These are phyloP conservation scores for Arthrobotrys iridis DNA, from an alignment of 2,329 filamentous ascomycete species.

Conservation along the genomic window DNA sequence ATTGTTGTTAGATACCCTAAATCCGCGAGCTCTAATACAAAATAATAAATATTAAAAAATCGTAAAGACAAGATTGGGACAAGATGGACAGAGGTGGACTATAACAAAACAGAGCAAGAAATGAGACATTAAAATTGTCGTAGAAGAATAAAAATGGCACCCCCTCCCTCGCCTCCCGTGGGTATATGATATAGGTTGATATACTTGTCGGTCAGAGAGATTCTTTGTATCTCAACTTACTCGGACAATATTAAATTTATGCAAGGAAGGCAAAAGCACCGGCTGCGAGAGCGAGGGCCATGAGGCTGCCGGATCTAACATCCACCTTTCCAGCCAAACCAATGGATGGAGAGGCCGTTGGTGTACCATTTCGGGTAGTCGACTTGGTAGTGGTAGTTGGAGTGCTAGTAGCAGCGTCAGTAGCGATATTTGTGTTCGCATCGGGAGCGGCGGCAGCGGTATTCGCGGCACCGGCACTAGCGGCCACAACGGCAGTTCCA, in stretches of 20 bases:
- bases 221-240: neutral
- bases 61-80: neutral
- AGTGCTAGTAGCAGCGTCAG: neutral
- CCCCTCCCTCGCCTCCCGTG: neutral
- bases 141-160: neutral
- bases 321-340: constrained; percentile 29
- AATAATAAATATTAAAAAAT: neutral
- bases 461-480: neutral
- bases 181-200: neutral
- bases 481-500: constrained; percentile 1
- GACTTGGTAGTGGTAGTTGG: constrained; percentile 5
- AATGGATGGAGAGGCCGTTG: constrained; percentile 42
- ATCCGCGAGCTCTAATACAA: no score
- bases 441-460: neutral
- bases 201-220: neutral
- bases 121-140: neutral
- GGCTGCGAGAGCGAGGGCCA: constrained; percentile 21
- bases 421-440: neutral
- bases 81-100: neutral
- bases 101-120: constrained; percentile 2
- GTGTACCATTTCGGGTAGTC: constrained; percentile 20
- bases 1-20: neutral
- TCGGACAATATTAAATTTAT: constrained; percentile 8
- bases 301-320: constrained; percentile 12
- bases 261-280: constrained; percentile 29